These are phyloP conservation scores for Stygiomarasmius scandens DNA, from an alignment of 1,284 basidiomycete species.

Conservation along the genomic window DNA sequence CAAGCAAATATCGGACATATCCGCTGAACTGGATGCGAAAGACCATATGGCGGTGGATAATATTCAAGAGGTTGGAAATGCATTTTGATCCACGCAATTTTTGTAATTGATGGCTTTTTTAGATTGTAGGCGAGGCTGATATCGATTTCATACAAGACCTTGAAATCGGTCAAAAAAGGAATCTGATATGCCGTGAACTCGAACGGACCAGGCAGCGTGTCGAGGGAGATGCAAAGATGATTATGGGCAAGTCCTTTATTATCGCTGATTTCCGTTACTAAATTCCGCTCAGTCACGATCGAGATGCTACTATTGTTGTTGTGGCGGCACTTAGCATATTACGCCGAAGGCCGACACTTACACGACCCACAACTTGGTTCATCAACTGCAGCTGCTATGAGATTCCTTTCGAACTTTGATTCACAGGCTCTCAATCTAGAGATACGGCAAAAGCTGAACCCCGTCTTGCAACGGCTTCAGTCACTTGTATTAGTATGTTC, in stretches of 20 bases:
- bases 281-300: conserved; percentile 55
- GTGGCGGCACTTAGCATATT: conserved; percentile 82
- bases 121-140: conserved; percentile 63
- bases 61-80: conserved; percentile 60
- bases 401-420: conserved; percentile 57
- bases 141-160: conserved; percentile 60
- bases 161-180: conserved; percentile 67
- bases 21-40: conserved; percentile 70
- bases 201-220: conserved; percentile 47
- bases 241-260: conserved; percentile 49
- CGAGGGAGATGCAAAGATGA: conserved; percentile 51
- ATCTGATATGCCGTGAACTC: conserved; percentile 63
- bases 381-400: conserved; percentile 52
- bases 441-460: conserved; percentile 52
- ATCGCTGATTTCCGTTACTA: conserved; percentile 1
- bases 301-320: conserved; percentile 86
- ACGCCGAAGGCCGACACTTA: conserved; percentile 44
- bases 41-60: conserved; percentile 74
- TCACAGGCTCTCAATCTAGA: conserved; percentile 56
- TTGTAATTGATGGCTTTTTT: conserved; percentile 3
- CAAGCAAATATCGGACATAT: conserved; percentile 68
- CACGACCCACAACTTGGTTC: conserved; percentile 39
- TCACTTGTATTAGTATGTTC: conserved; percentile 52
- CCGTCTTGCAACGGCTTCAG: conserved; percentile 52
- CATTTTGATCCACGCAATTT: not conserved